Percentiles rank a stretch among this genome's conserved stretches.
Evolutionary conservation across 345 rosid species (phyloP).

Genomic region (Acer negundo): DNA sequence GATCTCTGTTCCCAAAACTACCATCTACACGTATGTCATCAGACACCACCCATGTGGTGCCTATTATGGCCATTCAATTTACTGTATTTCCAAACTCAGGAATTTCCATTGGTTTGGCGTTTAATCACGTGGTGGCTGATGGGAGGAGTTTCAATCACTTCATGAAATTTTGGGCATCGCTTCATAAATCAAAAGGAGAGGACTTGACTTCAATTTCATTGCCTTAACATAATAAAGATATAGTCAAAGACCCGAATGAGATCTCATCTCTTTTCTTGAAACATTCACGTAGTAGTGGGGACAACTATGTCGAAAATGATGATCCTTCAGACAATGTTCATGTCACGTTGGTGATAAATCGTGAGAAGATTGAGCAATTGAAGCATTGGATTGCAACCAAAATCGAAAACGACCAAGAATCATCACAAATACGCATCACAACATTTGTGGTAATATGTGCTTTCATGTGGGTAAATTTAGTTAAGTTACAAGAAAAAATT

Average conservation of each 20-base stretch:
- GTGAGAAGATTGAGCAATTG: constrained; percentile 27
- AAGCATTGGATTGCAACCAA: constrained; percentile 26
- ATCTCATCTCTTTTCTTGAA: constrained; percentile 24
- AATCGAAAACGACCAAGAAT: background rate
- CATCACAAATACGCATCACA: constrained; percentile 16
- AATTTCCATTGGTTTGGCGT: constrained; percentile 33
- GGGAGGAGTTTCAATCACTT: constrained; percentile 32
- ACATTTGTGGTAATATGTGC: constrained; percentile 39
- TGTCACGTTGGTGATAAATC: constrained; percentile 33
- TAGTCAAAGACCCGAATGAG: constrained; percentile 36
- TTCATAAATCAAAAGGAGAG: constrained; percentile 21
- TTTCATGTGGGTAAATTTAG: constrained; percentile 37
- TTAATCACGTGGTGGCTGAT: constrained; percentile 33
- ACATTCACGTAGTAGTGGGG: constrained; percentile 24
- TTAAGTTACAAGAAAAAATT: constrained; percentile 19
- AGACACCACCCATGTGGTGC: constrained; percentile 13
- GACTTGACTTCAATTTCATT: background rate
- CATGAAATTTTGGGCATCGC: constrained; percentile 40
- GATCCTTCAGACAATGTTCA: constrained; percentile 22
- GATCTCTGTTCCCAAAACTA: constrained; percentile 32
- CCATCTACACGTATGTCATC: background rate
- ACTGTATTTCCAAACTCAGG: constrained; percentile 41
- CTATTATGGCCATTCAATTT: constrained; percentile 31
- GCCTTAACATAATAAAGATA: constrained; percentile 27
- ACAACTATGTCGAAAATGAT: too few relatives aligned